phyloP scores from a whole-genome alignment of 1,284 basidiomycete species.

The Apiotrichum veenhuisii region DNA sequence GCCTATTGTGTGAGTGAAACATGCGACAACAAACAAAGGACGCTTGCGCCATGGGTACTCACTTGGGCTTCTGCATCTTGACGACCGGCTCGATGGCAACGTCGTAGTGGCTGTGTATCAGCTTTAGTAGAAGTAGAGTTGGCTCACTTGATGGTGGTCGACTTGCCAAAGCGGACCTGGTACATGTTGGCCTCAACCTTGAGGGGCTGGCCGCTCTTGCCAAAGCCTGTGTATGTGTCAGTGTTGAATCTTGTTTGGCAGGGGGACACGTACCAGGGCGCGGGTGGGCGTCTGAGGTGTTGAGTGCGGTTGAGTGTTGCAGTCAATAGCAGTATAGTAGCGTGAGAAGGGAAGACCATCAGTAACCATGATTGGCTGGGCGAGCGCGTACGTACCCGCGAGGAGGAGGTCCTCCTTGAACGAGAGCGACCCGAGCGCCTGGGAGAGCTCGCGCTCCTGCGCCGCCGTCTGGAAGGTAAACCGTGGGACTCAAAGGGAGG shows the following conservation, averaged over 20 bases:
- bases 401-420: conserved; percentile 12
- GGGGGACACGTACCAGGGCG: conserved; percentile 18
- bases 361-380: too few species aligned
- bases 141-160: conserved; percentile 27
- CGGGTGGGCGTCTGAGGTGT: conserved; percentile 11
- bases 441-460: background rate
- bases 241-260: too few species aligned
- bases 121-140: background rate
- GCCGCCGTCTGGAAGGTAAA: background rate
- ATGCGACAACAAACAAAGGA: background rate
- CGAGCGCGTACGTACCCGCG: conserved; percentile 5
- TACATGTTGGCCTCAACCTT: conserved; percentile 46
- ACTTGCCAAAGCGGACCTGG: conserved; percentile 31
- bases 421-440: background rate
- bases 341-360: background rate
- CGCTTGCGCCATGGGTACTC: conserved; percentile 6
- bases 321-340: background rate
- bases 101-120: conserved; percentile 22
- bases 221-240: conserved; percentile 24
- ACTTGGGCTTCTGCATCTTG: conserved; percentile 25
- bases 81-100: conserved; percentile 13
- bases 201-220: conserved; percentile 35
- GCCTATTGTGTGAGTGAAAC: conserved; percentile 24
- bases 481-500: background rate
- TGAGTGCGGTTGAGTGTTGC: background rate